phyloP scores from a whole-genome alignment of 1,139 yeast species.

The Geotrichum siamense region DNA sequence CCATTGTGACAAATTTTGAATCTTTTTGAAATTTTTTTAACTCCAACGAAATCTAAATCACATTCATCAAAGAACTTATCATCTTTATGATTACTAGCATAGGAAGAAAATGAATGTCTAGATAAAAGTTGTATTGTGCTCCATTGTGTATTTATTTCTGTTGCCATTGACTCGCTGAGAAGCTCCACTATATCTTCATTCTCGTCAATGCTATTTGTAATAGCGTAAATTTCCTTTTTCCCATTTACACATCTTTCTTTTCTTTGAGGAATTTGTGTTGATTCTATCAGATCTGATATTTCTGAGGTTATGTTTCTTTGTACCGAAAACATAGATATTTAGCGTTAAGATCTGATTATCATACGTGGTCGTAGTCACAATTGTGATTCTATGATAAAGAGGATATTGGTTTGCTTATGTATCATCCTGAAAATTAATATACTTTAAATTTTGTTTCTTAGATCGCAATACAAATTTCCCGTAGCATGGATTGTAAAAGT shows the following conservation, averaged over 20 bases:
- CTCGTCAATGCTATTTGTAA: background rate
- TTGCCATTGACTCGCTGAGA: background rate
- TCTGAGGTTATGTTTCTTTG: background rate
- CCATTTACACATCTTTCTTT: background rate
- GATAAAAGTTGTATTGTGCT: background rate
- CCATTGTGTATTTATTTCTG: background rate
- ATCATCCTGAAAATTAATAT: too few species aligned
- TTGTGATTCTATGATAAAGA: too few species aligned
- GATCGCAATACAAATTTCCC: too few species aligned
- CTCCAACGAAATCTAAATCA: background rate
- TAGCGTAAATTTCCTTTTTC: too few species aligned
- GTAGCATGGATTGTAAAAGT: too few species aligned
- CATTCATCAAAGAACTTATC: background rate
- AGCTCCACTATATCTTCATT: background rate
- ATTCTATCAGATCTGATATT: background rate
- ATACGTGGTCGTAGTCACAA: too few species aligned
- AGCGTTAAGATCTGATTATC: too few species aligned
- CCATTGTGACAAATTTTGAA: background rate
- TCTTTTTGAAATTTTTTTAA: background rate
- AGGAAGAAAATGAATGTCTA: background rate
- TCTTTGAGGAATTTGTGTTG: background rate
- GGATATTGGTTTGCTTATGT: too few species aligned
- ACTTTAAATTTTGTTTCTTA: too few species aligned
- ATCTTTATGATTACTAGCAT: background rate
- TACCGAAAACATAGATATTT: background rate